These are phyloP conservation scores for Fusarium floridanum DNA, from an alignment of 2,329 filamentous ascomycete genomes.

Conservation along the genomic window DNA sequence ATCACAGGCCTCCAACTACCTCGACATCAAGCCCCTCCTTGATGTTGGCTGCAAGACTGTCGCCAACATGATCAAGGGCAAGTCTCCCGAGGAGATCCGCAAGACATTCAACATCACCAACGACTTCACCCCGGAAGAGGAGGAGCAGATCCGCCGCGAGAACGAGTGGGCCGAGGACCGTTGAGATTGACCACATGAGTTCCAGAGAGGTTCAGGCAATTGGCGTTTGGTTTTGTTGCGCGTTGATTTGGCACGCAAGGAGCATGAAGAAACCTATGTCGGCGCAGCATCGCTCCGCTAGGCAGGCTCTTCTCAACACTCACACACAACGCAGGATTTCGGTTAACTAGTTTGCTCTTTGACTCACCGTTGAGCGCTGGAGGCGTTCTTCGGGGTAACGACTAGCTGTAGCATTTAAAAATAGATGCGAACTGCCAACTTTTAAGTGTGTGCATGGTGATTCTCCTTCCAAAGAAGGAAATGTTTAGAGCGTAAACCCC, in stretches of 20 bases:
- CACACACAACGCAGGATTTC: constrained; percentile 17
- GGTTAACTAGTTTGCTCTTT: constrained; percentile 23
- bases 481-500: background rate
- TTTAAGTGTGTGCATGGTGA: background rate
- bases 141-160: constrained; percentile 95
- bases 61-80: constrained; percentile 99
- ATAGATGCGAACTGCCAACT: constrained; percentile 11
- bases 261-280: constrained; percentile 19
- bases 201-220: constrained; percentile 12
- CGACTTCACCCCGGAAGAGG: constrained; percentile 98
- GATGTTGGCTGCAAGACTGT: constrained; percentile 99
- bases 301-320: constrained; percentile 13
- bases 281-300: constrained; percentile 1
- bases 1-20: constrained; percentile 90
- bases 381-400: constrained; percentile 9
- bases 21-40: constrained; percentile 97
- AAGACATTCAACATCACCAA: constrained; percentile 99
- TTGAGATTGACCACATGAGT: constrained; percentile 54
- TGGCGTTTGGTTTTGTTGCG: constrained; percentile 41
- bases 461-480: background rate
- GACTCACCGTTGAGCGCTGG: constrained; percentile 6
- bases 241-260: constrained; percentile 37
- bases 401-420: constrained; percentile 8
- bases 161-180: constrained; percentile 93
- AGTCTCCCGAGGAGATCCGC: constrained; percentile 98